Evolutionary conservation across 345 rosid species (phyloP).

Genomic region (Raphanus sativus): DNA sequence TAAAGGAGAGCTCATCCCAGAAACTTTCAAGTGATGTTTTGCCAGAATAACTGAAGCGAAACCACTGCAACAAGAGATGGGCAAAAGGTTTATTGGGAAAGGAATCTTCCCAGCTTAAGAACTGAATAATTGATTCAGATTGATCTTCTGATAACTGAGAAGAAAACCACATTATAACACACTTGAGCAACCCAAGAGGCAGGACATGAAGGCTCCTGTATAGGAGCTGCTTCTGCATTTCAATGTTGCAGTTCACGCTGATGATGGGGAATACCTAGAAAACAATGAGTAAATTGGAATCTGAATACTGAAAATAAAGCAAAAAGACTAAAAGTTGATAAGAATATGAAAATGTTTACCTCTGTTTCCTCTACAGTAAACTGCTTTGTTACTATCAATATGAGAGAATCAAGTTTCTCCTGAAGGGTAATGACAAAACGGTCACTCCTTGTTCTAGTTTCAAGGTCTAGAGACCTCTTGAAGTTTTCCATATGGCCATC

Average conservation of each 20-base stretch:
- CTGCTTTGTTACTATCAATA: slow-evolving; percentile 36
- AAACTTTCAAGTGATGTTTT: slow-evolving; percentile 55
- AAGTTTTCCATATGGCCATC: slow-evolving; percentile 46
- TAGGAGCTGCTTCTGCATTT: slow-evolving; percentile 57
- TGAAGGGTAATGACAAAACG: slow-evolving; percentile 46
- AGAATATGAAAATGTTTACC: slow-evolving; percentile 43
- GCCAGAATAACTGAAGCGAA: slow-evolving; percentile 53
- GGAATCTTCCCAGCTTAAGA: slow-evolving; percentile 39
- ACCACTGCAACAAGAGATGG: slow-evolving; percentile 64
- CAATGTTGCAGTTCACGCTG: slow-evolving; percentile 47
- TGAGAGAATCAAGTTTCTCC: slow-evolving; percentile 47
- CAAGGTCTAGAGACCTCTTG: slow-evolving; percentile 43
- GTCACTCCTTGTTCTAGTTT: slow-evolving; percentile 20
- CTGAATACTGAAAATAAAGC: not conserved
- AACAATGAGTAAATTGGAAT: not conserved
- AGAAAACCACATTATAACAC: slow-evolving; percentile 70
- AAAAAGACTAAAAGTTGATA: not conserved
- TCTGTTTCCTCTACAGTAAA: slow-evolving; percentile 54
- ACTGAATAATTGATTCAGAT: slow-evolving; percentile 46
- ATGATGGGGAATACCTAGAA: slow-evolving; percentile 56
- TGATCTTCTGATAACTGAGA: slow-evolving; percentile 56
- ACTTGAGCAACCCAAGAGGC: slow-evolving; percentile 74
- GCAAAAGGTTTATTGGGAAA: slow-evolving; percentile 46
- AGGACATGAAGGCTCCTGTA: slow-evolving; percentile 54
- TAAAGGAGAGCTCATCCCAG: slow-evolving; percentile 48